Evolutionary conservation across 306 rosid genomes (phyloP).

Genomic region (Alnus glutinosa): DNA sequence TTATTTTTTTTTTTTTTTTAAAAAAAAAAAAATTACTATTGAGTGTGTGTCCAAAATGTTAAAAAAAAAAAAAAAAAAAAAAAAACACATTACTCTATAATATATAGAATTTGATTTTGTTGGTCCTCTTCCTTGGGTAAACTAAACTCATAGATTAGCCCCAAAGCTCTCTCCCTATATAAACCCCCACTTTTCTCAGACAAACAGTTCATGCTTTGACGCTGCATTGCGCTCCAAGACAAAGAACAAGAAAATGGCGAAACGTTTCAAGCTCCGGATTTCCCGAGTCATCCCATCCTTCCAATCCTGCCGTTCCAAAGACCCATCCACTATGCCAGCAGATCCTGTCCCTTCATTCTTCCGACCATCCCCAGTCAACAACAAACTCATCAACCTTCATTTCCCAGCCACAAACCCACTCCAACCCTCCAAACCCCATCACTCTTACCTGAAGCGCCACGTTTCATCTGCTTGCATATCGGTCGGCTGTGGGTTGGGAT

Average conservation of each 20-base stretch:
- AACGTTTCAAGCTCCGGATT: constrained; percentile 48
- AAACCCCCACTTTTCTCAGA: not conserved
- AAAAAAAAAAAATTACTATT: too few relatives aligned
- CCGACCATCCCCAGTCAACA: constrained; percentile 20
- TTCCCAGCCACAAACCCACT: constrained; percentile 7
- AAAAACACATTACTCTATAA: too few relatives aligned
- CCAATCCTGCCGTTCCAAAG: constrained; percentile 57
- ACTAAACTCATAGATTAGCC: not conserved
- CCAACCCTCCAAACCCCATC: constrained; percentile 23
- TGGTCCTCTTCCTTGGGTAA: not conserved
- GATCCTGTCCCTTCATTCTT: constrained; percentile 38
- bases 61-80: too few relatives aligned
- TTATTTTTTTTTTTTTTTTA: too few relatives aligned
- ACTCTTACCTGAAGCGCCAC: constrained; percentile 45
- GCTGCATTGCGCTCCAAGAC: not conserved
- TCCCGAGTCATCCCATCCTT: constrained; percentile 45
- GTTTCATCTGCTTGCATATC: constrained; percentile 42
- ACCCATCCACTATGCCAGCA: constrained; percentile 33
- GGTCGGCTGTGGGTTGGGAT: constrained; percentile 35
- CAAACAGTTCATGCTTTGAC: not conserved
- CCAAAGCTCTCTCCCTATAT: constrained; percentile 1
- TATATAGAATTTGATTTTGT: too few relatives aligned
- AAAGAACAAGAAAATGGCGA: constrained; percentile 36
- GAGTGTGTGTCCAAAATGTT: too few relatives aligned
- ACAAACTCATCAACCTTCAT: constrained; percentile 16